Evolutionary conservation across 129 eudicot species (phyloP).

Genomic region (Scalesia atractyloides): DNA sequence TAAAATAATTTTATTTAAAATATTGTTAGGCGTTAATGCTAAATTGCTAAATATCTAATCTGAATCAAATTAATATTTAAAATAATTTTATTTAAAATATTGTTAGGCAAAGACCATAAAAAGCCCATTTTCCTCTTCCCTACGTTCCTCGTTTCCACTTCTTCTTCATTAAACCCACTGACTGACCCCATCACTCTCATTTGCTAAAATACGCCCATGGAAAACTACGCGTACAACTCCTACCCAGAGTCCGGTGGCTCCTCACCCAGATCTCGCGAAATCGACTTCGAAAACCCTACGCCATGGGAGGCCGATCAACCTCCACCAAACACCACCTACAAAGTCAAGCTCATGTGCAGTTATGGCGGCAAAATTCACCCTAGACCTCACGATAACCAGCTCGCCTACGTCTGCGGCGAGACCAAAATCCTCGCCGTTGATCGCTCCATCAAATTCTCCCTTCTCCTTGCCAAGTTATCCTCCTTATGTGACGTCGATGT

Average conservation of each 20-base stretch:
- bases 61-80: constrained; percentile 1
- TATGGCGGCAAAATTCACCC: constrained; percentile 96
- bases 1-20: neutral
- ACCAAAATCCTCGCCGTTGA: constrained; percentile 84
- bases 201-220: constrained; percentile 48
- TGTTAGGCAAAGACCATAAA: constrained; percentile 14
- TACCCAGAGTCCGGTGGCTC: constrained; percentile 96
- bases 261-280: constrained; percentile 89
- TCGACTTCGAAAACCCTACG: constrained; percentile 83
- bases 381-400: constrained; percentile 77
- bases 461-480: constrained; percentile 46
- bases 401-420: constrained; percentile 83
- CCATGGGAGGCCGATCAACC: constrained; percentile 71
- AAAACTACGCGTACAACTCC: constrained; percentile 71
- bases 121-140: constrained; percentile 35
- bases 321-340: constrained; percentile 43
- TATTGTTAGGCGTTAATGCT: too few relatives aligned
- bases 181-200: neutral
- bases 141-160: constrained; percentile 19
- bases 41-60: neutral
- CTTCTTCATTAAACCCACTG: constrained; percentile 9
- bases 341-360: constrained; percentile 87
- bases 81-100: neutral
- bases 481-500: constrained; percentile 51
- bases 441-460: constrained; percentile 49